phyloP scores from a whole-genome alignment of 129 eudicot genomes.

The Kitagawia praeruptora region DNA sequence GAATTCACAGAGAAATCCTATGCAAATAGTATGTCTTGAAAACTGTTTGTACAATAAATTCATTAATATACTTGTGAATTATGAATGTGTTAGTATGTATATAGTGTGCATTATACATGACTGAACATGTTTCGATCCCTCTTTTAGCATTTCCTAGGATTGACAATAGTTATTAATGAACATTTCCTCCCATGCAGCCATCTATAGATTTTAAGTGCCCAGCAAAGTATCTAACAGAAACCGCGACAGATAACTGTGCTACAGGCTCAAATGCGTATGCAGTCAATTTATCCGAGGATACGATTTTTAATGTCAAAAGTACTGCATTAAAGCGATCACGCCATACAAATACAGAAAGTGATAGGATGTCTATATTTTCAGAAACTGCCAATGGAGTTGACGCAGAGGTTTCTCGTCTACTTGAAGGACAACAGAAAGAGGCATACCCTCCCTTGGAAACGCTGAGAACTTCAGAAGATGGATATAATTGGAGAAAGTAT shows the following conservation, averaged over 20 bases:
- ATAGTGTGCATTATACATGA: not conserved
- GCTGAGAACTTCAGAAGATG: constrained; percentile 48
- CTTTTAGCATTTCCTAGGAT: not conserved
- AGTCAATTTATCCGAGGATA: constrained; percentile 11
- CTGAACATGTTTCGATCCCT: not conserved
- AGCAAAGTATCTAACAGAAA: constrained; percentile 18
- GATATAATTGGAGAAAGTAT: constrained; percentile 77
- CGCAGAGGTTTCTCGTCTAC: constrained; percentile 1
- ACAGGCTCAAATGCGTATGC: constrained; percentile 13
- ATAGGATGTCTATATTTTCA: constrained; percentile 4
- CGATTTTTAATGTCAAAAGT: constrained; percentile 1
- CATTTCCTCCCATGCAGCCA: constrained; percentile 23
- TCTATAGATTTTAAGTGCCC: constrained; percentile 21
- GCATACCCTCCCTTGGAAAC: constrained; percentile 13
- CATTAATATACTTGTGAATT: not conserved
- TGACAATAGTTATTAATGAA: constrained; percentile 1
- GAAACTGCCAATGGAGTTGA: constrained; percentile 14
- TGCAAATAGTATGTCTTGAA: not conserved
- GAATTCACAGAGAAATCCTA: not conserved
- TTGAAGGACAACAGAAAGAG: constrained; percentile 25
- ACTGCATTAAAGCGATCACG: constrained; percentile 13
- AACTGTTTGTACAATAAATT: not conserved
- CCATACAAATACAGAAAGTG: constrained; percentile 5
- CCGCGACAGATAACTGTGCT: constrained; percentile 20
- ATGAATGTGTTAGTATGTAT: not conserved